Conservation (phyloP, 768 basidiomycete genomes). For the Peribolospora baueri region DNA sequence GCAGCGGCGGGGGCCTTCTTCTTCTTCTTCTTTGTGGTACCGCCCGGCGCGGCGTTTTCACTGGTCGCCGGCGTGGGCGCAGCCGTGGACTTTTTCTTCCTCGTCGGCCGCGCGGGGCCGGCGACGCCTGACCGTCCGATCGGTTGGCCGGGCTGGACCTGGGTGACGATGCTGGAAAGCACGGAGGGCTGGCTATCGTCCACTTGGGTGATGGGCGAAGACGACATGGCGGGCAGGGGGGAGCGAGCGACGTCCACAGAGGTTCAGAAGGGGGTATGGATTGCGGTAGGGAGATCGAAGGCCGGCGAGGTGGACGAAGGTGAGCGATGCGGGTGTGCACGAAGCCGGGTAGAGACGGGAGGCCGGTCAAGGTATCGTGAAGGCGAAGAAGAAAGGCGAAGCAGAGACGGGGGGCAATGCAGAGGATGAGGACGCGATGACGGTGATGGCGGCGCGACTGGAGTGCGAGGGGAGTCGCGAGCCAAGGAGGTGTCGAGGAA, state of each 20-base stretch:
- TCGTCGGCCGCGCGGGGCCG: background rate
- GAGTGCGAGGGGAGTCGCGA: background rate
- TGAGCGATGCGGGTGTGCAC: too few relatives aligned
- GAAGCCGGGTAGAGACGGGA: too few relatives aligned
- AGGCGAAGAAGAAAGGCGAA: background rate
- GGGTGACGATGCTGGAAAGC: background rate
- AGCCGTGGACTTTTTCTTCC: background rate
- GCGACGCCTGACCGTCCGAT: background rate
- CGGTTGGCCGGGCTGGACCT: background rate
- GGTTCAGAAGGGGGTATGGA: too few relatives aligned
- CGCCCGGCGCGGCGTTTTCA: background rate
- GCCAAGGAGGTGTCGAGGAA: background rate
- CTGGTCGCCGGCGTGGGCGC: background rate
- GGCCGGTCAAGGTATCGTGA: background rate
- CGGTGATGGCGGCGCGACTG: background rate
- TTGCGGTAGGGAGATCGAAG: too few relatives aligned
- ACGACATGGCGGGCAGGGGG: too few relatives aligned
- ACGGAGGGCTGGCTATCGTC: background rate
- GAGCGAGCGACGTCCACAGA: too few relatives aligned
- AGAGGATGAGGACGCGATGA: background rate
- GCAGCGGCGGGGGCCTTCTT: background rate
- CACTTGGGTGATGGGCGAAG: too few relatives aligned
- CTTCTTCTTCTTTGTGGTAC: background rate
- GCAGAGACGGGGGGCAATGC: background rate
- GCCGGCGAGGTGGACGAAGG: too few relatives aligned